Conservation (phyloP, 2,329 filamentous ascomycete genomes). For the Diaporthe humulicola region DNA sequence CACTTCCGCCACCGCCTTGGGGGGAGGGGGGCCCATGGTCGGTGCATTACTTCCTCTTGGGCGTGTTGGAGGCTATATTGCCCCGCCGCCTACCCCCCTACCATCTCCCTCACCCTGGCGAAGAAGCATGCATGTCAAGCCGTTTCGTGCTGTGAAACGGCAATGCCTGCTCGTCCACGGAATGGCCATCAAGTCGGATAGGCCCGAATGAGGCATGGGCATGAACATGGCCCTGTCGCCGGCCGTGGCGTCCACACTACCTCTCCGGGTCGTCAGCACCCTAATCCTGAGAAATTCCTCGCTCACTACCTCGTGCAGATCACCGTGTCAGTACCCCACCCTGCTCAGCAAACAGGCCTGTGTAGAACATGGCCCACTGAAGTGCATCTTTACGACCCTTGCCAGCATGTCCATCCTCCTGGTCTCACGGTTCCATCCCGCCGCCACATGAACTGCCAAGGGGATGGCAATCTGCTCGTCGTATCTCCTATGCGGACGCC, state of each 20-base stretch:
- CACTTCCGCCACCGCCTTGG: slow-evolving; percentile 35
- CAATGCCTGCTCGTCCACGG: slow-evolving; percentile 10
- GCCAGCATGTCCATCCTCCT: slow-evolving; percentile 1
- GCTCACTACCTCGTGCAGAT: slow-evolving; percentile 31
- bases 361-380: neutral
- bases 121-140: slow-evolving; percentile 24
- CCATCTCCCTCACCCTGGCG: neutral
- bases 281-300: slow-evolving; percentile 15
- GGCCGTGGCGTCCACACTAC: slow-evolving; percentile 3
- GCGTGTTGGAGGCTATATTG: slow-evolving; percentile 21
- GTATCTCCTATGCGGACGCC: slow-evolving; percentile 28
- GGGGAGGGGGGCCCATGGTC: neutral
- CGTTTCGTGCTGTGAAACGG: slow-evolving; percentile 19
- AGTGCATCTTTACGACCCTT: slow-evolving; percentile 22
- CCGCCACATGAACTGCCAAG: slow-evolving; percentile 33
- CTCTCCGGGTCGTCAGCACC: slow-evolving; percentile 22
- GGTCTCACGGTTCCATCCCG: slow-evolving; percentile 35
- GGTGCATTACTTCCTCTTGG: slow-evolving; percentile 16
- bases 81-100: slow-evolving; percentile 1
- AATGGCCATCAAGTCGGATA: slow-evolving; percentile 7
- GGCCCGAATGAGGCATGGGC: slow-evolving; percentile 5
- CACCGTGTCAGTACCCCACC: slow-evolving; percentile 28
- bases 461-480: slow-evolving; percentile 22
- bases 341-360: neutral
- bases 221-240: neutral